phyloP scores from a whole-genome alignment of 2,329 filamentous ascomycete species.

The Zymoseptoria pseudotritici region DNA sequence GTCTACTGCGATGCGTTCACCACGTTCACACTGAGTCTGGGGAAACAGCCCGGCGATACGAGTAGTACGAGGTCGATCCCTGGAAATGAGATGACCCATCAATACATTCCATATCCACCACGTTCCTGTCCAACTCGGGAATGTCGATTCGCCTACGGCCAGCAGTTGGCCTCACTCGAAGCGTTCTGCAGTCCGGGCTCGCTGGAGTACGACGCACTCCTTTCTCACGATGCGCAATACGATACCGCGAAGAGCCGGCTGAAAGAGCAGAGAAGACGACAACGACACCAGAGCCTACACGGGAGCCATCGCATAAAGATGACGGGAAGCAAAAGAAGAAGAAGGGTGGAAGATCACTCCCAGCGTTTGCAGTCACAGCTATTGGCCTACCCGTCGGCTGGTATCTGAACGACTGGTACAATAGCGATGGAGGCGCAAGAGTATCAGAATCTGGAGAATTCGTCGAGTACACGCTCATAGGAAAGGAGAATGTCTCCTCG shows the following conservation, averaged over 20 bases:
- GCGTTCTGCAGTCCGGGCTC: neutral
- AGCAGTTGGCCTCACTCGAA: neutral
- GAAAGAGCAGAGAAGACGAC: neutral
- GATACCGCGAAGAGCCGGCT: neutral
- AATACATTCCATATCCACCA: neutral
- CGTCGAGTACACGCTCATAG: conserved; percentile 51
- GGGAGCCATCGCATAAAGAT: neutral
- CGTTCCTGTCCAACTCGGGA: neutral
- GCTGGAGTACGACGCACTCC: too few relatives aligned
- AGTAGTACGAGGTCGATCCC: too few relatives aligned
- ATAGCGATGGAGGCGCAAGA: neutral
- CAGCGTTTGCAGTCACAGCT: conserved; percentile 17
- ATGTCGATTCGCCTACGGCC: neutral
- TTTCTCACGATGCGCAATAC: neutral
- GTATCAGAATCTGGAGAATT: conserved; percentile 16
- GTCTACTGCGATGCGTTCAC: too few relatives aligned
- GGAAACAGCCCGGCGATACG: too few relatives aligned
- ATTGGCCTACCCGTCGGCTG: conserved; percentile 17
- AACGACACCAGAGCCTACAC: neutral
- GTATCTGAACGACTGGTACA: conserved; percentile 9
- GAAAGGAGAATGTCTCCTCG: conserved; percentile 56
- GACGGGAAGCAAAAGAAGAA: neutral
- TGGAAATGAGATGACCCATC: too few relatives aligned
- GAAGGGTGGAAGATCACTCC: conserved; percentile 1
- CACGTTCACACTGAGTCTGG: too few relatives aligned